Base-by-base conservation (phyloP, 1,284 basidiomycete genomes). In the Prillingera fragicola region DNA sequence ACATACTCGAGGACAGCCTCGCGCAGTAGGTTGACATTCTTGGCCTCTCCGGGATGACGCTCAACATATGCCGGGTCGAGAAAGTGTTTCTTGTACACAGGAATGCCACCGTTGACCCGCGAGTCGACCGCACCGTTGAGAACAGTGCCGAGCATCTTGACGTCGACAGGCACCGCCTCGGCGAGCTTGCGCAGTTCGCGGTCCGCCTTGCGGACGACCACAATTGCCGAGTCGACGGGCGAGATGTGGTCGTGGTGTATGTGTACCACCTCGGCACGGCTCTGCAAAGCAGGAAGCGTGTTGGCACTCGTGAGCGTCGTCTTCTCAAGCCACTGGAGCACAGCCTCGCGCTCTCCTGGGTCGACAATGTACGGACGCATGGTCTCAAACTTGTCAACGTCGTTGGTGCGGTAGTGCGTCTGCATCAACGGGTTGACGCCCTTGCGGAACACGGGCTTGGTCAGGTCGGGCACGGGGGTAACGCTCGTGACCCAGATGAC, bases 401-500 rank as follows among this genome's bases (percentile, higher is more conserved):
- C 83, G 60, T 87, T 90, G 54, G 38, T 33, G 28, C 52, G 41
- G 43, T 55, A 60, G 67, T 96, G 96, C 6, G 78, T 80, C 36
- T 85, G 79, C 36, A 96, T 83, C 15, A 83, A 77, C 8, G 82
- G 72, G 5, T 87, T 83, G 5, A 94, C 87, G 55, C 89, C 85
- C 56, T 87, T 89, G 3, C 80, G 82, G 69, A 97, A 92, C 41
- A 95, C 82, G 0, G 87, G 79, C 2, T 81, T 74, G 3, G 79
- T 72, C 10, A 82, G 80, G 63, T 95, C 83, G 0, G 90, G 87
- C 59, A 96, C 89, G 0, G 92, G 89, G 10, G 74, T 77, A 24
- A 94, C 86, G 1, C 85, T 78, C 1, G 82, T 88, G 59, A 92
- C 85, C 70, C 95, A 91, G 43, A 94, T 86, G 62, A 84, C 87